Evolutionary conservation across 2,329 filamentous ascomycete genomes (phyloP), one percentile per base, ranked within the genome.

Genomic region (Fusarium globosum): DNA sequence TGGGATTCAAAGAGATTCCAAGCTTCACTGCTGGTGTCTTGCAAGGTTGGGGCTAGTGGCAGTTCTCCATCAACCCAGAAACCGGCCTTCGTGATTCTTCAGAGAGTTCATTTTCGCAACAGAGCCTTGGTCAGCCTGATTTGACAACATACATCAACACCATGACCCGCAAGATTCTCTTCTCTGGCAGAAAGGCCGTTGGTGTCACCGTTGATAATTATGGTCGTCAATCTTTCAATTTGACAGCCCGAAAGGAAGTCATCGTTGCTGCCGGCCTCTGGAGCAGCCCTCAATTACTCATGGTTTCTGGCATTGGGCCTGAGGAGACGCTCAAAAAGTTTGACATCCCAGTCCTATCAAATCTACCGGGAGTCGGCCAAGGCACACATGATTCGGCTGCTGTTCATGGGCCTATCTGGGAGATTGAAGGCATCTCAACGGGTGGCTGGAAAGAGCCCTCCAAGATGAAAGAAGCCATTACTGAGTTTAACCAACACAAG

Each of bases 31-130:
- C 61, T 41, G 61, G 61, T 36, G 56, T 52, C 16, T 45, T 65
- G 16, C 61, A 61, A 28, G 57, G 57, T 15, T 65, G 61, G 61
- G 61, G 61, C 8, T 65, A 56, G 61, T 65, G 61, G 61, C 61
- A 65, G 26, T 65, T 65, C 39, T 65, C 61, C 28, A 65, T 65
- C 23, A 65, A 65, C 36, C 61, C 61, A 12, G 55, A 65, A 3
- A 65, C 61, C 21, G 55, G 61, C 9, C 61, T 65, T 20, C 61
- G 61, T 11, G 61, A 65, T 21, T 65, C 61, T 28, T 65, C 56
- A 2, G 56, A 59, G 41, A 59, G 56, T 30, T 59, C 56, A 1
- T 59, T 59, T 23, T 3, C 51, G 12, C 56, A 59, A 7, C 30
- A 59, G 49, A 51, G 23, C 16, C 42, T 59, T 1, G 42, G 56